Evolutionary conservation across 1,284 basidiomycete genomes (phyloP).

Genomic region (Ceratobasidium papillatum): DNA sequence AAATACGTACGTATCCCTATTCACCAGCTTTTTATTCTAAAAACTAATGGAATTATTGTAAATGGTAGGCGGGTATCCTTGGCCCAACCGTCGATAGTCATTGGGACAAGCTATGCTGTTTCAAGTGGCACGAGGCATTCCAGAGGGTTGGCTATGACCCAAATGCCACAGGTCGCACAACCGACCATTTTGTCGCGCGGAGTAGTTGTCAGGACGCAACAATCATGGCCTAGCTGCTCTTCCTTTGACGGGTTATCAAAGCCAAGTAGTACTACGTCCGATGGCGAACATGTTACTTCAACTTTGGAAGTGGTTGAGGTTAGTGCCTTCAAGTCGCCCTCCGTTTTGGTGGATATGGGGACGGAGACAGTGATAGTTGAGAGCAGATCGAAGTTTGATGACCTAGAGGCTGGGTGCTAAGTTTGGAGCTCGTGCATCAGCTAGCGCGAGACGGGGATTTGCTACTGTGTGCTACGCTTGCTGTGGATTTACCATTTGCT

Average conservation of each 20-base stretch:
- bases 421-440: no score
- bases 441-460: no score
- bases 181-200: background rate
- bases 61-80: background rate
- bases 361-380: background rate
- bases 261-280: background rate
- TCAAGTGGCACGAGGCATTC: background rate
- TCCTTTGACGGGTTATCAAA: background rate
- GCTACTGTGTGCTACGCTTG: no score
- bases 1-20: background rate
- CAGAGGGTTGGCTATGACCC: background rate
- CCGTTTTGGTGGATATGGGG: background rate
- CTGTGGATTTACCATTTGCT: no score
- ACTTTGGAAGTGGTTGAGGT: background rate
- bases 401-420: no score
- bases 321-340: background rate
- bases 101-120: background rate
- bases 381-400: background rate
- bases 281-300: background rate
- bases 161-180: background rate
- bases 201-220: background rate
- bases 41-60: background rate
- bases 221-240: background rate
- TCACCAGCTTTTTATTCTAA: background rate
- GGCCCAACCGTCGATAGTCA: background rate